Conservation (phyloP, 2,329 filamentous ascomycete species). For the Domatiomyces catenatus region DNA sequence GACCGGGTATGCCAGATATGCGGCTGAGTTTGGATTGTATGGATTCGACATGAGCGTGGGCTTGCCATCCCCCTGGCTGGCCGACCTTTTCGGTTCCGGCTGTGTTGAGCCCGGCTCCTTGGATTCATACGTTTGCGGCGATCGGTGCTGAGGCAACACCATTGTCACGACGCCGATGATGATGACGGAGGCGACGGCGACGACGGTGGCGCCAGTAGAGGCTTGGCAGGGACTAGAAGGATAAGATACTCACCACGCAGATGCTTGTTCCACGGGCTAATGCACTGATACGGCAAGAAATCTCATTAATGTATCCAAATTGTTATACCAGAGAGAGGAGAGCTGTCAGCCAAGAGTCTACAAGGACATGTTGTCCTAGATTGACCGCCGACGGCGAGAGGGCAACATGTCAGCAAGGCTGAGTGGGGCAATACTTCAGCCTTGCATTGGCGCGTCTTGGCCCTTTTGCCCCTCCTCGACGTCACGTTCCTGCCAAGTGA, state of each 20-base stretch:
- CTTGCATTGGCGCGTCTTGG: background rate
- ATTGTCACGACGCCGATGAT: background rate
- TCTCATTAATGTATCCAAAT: background rate
- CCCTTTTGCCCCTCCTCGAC: background rate
- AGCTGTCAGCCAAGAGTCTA: background rate
- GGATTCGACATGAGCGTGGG: conserved; percentile 14
- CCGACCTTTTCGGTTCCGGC: background rate
- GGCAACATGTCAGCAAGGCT: background rate
- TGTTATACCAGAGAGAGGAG: background rate
- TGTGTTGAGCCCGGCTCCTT: background rate
- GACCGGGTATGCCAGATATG: conserved; percentile 37
- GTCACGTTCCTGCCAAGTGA: background rate
- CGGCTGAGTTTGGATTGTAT: conserved; percentile 25
- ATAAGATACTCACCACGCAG: background rate
- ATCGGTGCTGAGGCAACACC: background rate
- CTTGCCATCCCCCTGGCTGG: conserved; percentile 40
- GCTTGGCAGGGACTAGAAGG: background rate
- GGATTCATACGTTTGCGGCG: background rate
- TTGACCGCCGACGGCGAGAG: no score
- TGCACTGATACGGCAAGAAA: background rate
- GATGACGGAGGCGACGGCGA: no score
- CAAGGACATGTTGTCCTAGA: background rate
- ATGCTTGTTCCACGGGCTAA: background rate
- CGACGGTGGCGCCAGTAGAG: background rate
- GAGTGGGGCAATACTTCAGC: background rate